phyloP scores from a whole-genome alignment of 2,329 filamentous ascomycete genomes.

The Aspergillus clavatus region DNA sequence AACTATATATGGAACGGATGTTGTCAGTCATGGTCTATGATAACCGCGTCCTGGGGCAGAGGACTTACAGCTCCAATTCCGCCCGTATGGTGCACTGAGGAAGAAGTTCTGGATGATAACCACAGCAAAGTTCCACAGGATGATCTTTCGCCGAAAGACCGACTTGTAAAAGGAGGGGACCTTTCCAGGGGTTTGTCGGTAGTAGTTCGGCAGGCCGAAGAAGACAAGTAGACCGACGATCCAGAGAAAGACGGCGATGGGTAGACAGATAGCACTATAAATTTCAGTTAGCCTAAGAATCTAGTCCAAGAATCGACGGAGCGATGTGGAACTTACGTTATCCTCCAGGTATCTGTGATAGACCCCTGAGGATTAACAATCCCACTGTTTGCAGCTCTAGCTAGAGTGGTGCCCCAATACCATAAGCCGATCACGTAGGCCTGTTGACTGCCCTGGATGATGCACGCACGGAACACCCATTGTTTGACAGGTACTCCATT shows the following conservation, averaged over 20 bases:
- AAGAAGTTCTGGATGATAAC: constrained; percentile 65
- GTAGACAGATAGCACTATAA: constrained; percentile 51
- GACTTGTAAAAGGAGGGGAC: constrained; percentile 63
- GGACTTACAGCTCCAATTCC: constrained; percentile 57
- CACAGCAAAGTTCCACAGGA: constrained; percentile 62
- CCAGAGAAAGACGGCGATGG: constrained; percentile 56
- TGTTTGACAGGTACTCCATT: constrained; percentile 58
- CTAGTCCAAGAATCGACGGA: no score
- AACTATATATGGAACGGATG: constrained; percentile 26
- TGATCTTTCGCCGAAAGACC: constrained; percentile 58
- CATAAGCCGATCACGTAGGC: constrained; percentile 61
- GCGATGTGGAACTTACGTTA: constrained; percentile 32
- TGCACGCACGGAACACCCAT: constrained; percentile 63
- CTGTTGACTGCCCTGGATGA: constrained; percentile 64
- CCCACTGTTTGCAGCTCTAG: constrained; percentile 42
- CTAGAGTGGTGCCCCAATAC: constrained; percentile 61
- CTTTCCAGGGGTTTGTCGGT: constrained; percentile 59
- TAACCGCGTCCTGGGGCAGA: neutral
- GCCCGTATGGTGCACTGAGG: constrained; percentile 60
- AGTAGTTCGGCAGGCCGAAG: constrained; percentile 62
- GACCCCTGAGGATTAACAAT: constrained; percentile 32
- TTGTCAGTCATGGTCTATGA: neutral
- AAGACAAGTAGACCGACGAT: constrained; percentile 52
- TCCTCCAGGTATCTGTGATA: constrained; percentile 42
- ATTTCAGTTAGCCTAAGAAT: constrained; percentile 19